Evolutionary conservation across 73 alveolate genomes (phyloP).

Genomic region (Paramecium bursaria): DNA sequence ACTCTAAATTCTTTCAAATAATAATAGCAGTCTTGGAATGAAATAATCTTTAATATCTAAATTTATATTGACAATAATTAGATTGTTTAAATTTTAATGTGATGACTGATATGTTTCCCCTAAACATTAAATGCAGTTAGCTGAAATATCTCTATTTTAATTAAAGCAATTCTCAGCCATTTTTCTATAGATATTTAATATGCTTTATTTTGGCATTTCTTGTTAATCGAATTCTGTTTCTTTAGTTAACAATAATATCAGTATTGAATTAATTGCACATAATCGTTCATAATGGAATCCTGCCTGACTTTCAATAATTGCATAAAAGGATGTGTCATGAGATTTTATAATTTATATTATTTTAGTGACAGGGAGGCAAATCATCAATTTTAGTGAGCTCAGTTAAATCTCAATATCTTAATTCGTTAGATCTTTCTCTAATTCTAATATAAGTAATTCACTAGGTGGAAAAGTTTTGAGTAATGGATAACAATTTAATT

Average conservation of each 20-base stretch:
- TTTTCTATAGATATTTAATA: slow-evolving; percentile 10
- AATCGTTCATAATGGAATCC: slow-evolving; percentile 49
- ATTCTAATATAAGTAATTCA: slow-evolving; percentile 23
- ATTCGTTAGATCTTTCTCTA: slow-evolving; percentile 28
- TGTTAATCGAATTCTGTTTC: slow-evolving; percentile 44
- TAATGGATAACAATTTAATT: slow-evolving; percentile 43
- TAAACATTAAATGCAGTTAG: slow-evolving; percentile 4
- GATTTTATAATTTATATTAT: slow-evolving; percentile 41
- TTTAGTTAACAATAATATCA: not conserved
- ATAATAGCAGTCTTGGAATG: not conserved
- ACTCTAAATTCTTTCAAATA: slow-evolving; percentile 5
- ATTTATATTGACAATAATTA: not conserved
- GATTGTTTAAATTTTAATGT: slow-evolving; percentile 1
- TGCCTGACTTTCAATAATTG: slow-evolving; percentile 1
- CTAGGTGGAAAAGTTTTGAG: slow-evolving; percentile 27
- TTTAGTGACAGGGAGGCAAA: slow-evolving; percentile 16
- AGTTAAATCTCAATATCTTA: slow-evolving; percentile 38
- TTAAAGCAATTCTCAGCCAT: slow-evolving; percentile 46
- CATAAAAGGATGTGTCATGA: slow-evolving; percentile 16
- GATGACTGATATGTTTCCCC: not conserved
- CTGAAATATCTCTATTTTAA: slow-evolving; percentile 44
- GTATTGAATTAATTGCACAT: slow-evolving; percentile 40
- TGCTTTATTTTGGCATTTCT: slow-evolving; percentile 45
- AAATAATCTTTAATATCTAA: not conserved
- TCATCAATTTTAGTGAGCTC: not conserved